phyloP scores from a whole-genome alignment of 2,329 filamentous ascomycete species.

The Cucurbitaria berberidis region DNA sequence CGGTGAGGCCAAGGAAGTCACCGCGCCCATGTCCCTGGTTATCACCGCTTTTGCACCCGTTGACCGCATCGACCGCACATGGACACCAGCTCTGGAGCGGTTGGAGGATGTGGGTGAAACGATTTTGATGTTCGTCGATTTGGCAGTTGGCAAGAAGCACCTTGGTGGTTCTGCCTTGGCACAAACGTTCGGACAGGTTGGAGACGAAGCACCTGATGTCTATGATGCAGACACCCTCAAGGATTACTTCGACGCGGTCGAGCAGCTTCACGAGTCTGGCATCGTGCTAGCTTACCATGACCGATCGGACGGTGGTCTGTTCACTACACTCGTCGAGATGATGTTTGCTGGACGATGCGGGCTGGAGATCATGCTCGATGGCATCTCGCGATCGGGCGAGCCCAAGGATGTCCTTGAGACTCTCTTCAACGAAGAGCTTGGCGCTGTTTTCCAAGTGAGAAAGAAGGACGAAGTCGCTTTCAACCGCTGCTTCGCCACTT shows the following conservation, averaged over 20 bases:
- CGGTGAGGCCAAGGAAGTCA: constrained; percentile 79
- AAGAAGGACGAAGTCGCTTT: constrained; percentile 85
- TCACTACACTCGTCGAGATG: constrained; percentile 94
- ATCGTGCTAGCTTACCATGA: constrained; percentile 94
- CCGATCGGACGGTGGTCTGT: constrained; percentile 87
- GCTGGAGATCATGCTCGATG: constrained; percentile 82
- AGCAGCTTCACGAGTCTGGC: constrained; percentile 68
- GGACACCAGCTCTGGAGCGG: constrained; percentile 87
- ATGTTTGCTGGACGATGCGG: constrained; percentile 96
- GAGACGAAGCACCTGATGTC: constrained; percentile 84
- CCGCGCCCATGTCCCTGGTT: constrained; percentile 86
- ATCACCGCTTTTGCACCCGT: constrained; percentile 91
- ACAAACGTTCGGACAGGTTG: constrained; percentile 86
- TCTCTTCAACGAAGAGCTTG: constrained; percentile 95
- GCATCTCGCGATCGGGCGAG: constrained; percentile 66
- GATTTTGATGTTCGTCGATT: constrained; percentile 86
- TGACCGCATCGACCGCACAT: constrained; percentile 81
- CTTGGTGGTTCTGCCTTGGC: constrained; percentile 91
- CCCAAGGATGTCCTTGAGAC: constrained; percentile 72
- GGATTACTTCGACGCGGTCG: constrained; percentile 90
- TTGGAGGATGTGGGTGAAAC: constrained; percentile 89
- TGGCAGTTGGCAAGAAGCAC: constrained; percentile 79
- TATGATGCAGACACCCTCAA: constrained; percentile 79
- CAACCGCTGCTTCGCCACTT: constrained; percentile 88
- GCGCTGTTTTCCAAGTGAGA: constrained; percentile 93